Evolutionary conservation across 257 asterid species (phyloP).

Genomic region (Leptodermis oblonga): DNA sequence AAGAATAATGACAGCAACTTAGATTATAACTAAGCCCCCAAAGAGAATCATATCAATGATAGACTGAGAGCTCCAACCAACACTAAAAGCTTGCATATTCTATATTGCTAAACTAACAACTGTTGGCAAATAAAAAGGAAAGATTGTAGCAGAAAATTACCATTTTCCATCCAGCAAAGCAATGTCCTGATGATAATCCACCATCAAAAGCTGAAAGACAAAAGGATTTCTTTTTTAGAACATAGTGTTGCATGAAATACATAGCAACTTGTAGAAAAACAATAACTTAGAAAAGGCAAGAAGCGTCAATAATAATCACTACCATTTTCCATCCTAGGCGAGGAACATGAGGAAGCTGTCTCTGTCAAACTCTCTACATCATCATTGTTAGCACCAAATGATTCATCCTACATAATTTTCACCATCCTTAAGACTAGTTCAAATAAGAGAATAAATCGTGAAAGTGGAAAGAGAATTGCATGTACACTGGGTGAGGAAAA

Average conservation of each 20-base stretch:
- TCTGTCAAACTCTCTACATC: conserved; percentile 35
- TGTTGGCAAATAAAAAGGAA: not conserved
- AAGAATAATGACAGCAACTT: not conserved
- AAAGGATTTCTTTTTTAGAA: not conserved
- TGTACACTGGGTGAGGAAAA: conserved; percentile 14
- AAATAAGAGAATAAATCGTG: not conserved
- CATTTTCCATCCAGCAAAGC: conserved; percentile 16
- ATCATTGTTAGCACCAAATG: conserved; percentile 33
- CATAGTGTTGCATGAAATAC: not conserved
- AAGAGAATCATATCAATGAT: not conserved
- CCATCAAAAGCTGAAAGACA: conserved; percentile 12
- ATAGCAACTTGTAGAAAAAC: not conserved
- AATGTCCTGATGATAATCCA: not conserved
- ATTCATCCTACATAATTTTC: conserved; percentile 46
- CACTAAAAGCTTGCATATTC: not conserved
- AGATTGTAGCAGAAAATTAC: not conserved
- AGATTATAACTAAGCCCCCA: not conserved
- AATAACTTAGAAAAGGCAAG: not conserved
- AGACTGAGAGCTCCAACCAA: not conserved
- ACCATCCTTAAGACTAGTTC: not conserved
- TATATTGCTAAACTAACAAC: not conserved
- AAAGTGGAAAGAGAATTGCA: not conserved
- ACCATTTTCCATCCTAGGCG: conserved; percentile 35
- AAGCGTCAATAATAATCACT: conserved; percentile 17
- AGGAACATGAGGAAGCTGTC: conserved; percentile 35